phyloP scores from a whole-genome alignment of 768 basidiomycete species.

The Clitopilus hobsonii region DNA sequence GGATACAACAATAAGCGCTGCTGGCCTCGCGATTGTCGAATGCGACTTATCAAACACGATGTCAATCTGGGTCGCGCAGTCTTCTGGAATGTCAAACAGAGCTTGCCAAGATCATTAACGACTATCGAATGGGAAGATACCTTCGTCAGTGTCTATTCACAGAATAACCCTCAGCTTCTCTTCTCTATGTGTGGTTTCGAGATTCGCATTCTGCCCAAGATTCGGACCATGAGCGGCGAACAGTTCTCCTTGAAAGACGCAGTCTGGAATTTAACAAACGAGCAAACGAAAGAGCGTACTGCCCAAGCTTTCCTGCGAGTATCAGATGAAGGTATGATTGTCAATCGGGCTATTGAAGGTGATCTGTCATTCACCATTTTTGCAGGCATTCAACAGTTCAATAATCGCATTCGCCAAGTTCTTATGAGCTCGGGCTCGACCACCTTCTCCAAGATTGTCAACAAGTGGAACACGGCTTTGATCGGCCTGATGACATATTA shows the following conservation, averaged over 20 bases:
- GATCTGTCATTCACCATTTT: slow-evolving; percentile 2
- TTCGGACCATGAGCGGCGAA: slow-evolving; percentile 91
- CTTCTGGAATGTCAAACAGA: slow-evolving; percentile 99
- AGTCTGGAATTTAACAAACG: slow-evolving; percentile 96
- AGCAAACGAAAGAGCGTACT: slow-evolving; percentile 95
- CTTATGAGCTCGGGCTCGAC: slow-evolving; percentile 98
- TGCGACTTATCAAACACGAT: slow-evolving; percentile 99
- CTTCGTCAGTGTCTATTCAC: slow-evolving; percentile 94
- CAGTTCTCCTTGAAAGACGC: slow-evolving; percentile 96
- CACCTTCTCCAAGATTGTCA: slow-evolving; percentile 98
- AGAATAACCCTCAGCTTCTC: slow-evolving; percentile 94
- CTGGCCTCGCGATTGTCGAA: slow-evolving; percentile 98
- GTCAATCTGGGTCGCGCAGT: slow-evolving; percentile 98
- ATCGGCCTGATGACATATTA: slow-evolving; percentile 98
- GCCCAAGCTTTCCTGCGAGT: slow-evolving; percentile 98
- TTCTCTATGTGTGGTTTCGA: slow-evolving; percentile 99
- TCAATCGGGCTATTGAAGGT: not conserved
- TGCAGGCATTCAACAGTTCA: slow-evolving; percentile 89
- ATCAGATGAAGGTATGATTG: slow-evolving; percentile 75
- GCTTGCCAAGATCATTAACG: slow-evolving; percentile 89
- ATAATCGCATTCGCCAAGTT: slow-evolving; percentile 94
- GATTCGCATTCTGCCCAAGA: slow-evolving; percentile 94
- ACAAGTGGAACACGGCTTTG: slow-evolving; percentile 95
- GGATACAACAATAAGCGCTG: slow-evolving; percentile 99
- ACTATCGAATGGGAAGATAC: slow-evolving; percentile 99